Conservation (phyloP, 805 yeast species). For the Kluyveromyces starmeri region DNA sequence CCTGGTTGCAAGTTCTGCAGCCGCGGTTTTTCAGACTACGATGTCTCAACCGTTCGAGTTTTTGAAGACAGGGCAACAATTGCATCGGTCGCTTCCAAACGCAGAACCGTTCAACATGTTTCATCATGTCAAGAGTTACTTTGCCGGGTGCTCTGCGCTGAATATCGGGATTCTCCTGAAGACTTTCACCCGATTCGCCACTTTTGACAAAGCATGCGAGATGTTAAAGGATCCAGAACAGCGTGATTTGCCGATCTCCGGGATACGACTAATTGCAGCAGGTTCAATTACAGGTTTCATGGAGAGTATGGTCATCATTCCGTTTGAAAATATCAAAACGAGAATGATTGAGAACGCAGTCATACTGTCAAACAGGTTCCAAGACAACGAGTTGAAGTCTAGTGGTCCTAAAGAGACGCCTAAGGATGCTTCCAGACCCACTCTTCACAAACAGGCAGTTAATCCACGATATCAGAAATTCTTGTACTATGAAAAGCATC, state of each 20-base stretch:
- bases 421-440: constrained; percentile 16
- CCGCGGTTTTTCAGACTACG: constrained; percentile 55
- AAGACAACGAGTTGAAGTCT: constrained; percentile 9
- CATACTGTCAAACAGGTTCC: constrained; percentile 19
- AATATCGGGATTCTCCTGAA: constrained; percentile 68
- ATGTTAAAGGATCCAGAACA: constrained; percentile 40
- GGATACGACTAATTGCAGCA: constrained; percentile 76
- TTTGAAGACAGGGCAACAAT: constrained; percentile 54
- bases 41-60: constrained; percentile 66
- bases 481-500: constrained; percentile 38
- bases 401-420: neutral
- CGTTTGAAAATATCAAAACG: constrained; percentile 81
- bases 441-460: constrained; percentile 26
- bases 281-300: constrained; percentile 75
- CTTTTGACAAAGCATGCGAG: constrained; percentile 66
- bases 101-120: constrained; percentile 23
- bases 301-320: constrained; percentile 78
- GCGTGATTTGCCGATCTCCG: constrained; percentile 52
- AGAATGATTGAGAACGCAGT: constrained; percentile 66
- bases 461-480: constrained; percentile 27
- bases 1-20: constrained; percentile 32
- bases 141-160: constrained; percentile 64
- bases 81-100: constrained; percentile 38
- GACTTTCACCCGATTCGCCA: constrained; percentile 61
- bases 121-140: constrained; percentile 30